Percentiles rank a stretch among this genome's conserved stretches.
phyloP scores from a whole-genome alignment of 495 filamentous ascomycete species.

The Hyaloscypha variabilis region DNA sequence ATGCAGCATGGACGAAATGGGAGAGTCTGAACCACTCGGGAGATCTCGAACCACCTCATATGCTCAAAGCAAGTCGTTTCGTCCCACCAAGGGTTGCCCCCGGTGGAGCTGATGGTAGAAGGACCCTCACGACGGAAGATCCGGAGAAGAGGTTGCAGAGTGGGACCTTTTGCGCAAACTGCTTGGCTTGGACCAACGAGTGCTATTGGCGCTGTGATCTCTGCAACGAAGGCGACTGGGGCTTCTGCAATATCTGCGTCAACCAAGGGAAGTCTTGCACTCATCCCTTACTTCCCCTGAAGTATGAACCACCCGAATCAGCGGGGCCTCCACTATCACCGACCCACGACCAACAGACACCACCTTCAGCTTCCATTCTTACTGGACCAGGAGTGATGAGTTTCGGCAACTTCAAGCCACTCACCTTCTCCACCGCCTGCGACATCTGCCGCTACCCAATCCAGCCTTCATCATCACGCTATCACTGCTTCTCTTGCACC shows the following conservation, averaged over 20 bases:
- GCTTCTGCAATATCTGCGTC: conserved; percentile 83
- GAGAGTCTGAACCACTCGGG: conserved; percentile 34
- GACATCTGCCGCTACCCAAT: conserved; percentile 75
- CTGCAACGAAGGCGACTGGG: conserved; percentile 92
- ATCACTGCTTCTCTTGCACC: conserved; percentile 64
- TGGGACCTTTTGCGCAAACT: conserved; percentile 82
- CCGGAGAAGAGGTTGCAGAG: conserved; percentile 67
- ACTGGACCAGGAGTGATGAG: conserved; percentile 38
- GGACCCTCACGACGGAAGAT: conserved; percentile 62
- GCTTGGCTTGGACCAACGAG: conserved; percentile 68
- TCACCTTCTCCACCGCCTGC: conserved; percentile 71
- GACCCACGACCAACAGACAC: conserved; percentile 23
- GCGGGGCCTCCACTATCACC: conserved; percentile 27
- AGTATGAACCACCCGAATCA: conserved; percentile 36
- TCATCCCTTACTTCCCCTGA: conserved; percentile 72
- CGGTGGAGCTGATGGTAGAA: conserved; percentile 50
- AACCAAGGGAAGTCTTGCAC: conserved; percentile 76
- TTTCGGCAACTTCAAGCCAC: conserved; percentile 50
- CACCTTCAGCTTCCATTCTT: conserved; percentile 38
- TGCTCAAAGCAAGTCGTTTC: conserved; percentile 69
- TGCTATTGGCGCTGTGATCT: conserved; percentile 82
- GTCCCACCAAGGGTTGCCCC: conserved; percentile 49
- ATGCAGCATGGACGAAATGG: conserved; percentile 63
- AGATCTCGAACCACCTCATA: conserved; percentile 58
- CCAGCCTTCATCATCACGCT: conserved; percentile 65